Percentiles rank a stretch among this genome's conserved stretches.
Conservation (phyloP, 2,329 filamentous ascomycete species). For the Cercospora zeae-maydis region DNA sequence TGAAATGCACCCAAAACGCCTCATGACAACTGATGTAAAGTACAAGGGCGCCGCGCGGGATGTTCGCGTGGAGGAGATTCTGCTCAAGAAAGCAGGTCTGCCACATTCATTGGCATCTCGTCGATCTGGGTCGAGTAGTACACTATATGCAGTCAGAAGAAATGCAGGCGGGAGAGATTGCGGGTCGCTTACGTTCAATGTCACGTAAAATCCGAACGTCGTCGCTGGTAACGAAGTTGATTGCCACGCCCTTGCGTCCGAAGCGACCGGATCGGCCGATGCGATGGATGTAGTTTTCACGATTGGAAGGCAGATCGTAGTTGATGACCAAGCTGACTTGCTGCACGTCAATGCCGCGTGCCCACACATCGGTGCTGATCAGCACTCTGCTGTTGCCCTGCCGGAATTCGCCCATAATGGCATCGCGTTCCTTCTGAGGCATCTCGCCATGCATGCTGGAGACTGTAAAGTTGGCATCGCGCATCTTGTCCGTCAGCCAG, state of each 20-base stretch:
- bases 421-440: conserved; percentile 96
- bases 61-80: not conserved
- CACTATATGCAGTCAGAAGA: conserved; percentile 48
- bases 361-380: conserved; percentile 97
- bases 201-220: conserved; percentile 96
- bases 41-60: not conserved
- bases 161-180: conserved; percentile 22
- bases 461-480: conserved; percentile 96
- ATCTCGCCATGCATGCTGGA: conserved; percentile 99
- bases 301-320: conserved; percentile 95
- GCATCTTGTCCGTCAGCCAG: conserved; percentile 99
- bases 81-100: conserved; percentile 37
- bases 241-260: conserved; percentile 95
- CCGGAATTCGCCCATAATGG: conserved; percentile 98
- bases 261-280: conserved; percentile 95
- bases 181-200: conserved; percentile 69
- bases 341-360: conserved; percentile 96
- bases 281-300: conserved; percentile 99
- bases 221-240: conserved; percentile 98
- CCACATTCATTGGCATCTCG: conserved; percentile 92
- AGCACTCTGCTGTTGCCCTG: conserved; percentile 94
- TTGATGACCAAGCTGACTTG: conserved; percentile 98
- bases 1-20: conserved; percentile 10
- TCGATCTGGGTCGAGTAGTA: conserved; percentile 97
- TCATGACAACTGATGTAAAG: not conserved